These are phyloP conservation scores for Nicotiana obtusifolia DNA, from an alignment of 257 asterid genomes.

Conservation along the genomic window DNA sequence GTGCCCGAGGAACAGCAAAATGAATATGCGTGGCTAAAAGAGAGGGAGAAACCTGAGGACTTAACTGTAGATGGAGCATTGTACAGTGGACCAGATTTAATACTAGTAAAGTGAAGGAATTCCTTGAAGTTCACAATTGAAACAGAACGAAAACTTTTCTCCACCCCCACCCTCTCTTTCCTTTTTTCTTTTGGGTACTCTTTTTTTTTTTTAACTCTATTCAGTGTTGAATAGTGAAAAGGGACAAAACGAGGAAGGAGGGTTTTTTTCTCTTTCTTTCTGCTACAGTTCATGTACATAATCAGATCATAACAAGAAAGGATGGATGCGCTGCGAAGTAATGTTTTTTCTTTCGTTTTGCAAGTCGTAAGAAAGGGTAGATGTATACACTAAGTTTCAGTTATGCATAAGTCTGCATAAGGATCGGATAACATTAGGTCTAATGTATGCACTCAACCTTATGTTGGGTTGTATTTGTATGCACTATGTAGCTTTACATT, in stretches of 20 bases:
- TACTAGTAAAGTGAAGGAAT: conserved; percentile 19
- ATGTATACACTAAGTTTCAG: background rate
- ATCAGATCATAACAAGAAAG: background rate
- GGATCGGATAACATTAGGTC: background rate
- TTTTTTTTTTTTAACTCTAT: background rate
- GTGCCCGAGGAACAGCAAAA: conserved; percentile 28
- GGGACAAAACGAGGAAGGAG: background rate
- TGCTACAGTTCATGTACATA: conserved; percentile 11
- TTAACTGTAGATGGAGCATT: conserved; percentile 37
- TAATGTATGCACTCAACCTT: too few relatives aligned
- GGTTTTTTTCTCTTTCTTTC: background rate
- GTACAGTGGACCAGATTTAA: conserved; percentile 66
- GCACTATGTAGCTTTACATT: too few relatives aligned
- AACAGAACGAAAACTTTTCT: background rate
- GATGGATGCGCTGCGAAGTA: background rate
- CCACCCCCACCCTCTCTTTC: background rate
- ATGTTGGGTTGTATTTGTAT: too few relatives aligned
- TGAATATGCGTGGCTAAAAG: conserved; percentile 65
- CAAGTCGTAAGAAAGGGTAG: background rate
- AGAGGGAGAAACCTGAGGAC: conserved; percentile 68
- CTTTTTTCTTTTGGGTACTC: background rate
- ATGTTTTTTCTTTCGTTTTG: background rate
- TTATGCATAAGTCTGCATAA: background rate
- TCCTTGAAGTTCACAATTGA: background rate
- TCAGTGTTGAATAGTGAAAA: background rate